phyloP scores from a whole-genome alignment of 2,329 filamentous ascomycete genomes.

The Epichloe aotearoae region DNA sequence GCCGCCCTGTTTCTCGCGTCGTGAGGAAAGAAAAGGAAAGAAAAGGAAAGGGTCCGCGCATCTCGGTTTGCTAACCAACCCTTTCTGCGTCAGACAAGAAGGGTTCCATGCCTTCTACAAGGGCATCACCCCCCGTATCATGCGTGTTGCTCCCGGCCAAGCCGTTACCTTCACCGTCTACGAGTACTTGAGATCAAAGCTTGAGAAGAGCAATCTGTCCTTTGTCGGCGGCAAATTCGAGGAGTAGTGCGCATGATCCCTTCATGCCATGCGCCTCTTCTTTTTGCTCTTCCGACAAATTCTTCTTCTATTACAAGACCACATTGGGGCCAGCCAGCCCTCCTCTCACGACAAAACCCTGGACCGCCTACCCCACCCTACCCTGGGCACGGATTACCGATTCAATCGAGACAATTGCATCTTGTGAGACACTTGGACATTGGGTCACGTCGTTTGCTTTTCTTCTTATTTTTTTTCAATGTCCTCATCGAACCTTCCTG shows the following conservation, averaged over 20 bases:
- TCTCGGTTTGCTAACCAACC: neutral
- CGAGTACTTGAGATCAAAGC: constrained; percentile 59
- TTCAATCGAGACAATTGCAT: neutral
- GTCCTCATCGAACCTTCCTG: no score
- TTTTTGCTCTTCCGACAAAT: neutral
- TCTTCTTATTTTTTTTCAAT: neutral
- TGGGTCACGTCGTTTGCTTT: neutral
- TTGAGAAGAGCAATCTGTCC: constrained; percentile 52
- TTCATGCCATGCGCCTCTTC: no score
- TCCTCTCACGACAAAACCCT: neutral
- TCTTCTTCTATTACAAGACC: neutral
- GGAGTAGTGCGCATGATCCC: constrained; percentile 36
- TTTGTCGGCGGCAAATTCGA: constrained; percentile 52
- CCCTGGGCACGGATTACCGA: neutral
- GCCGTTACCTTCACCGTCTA: constrained; percentile 68
- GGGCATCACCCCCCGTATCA: constrained; percentile 93
- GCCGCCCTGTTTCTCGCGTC: no score
- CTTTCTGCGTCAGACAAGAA: constrained; percentile 54
- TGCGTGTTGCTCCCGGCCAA: constrained; percentile 94
- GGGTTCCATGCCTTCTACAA: constrained; percentile 95
- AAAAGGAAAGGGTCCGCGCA: neutral
- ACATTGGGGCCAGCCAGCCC: neutral
- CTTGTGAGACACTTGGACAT: neutral
- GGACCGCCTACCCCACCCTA: neutral
- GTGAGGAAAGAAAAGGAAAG: neutral